These are phyloP conservation scores for Periconia digitata DNA, from an alignment of 2,329 filamentous ascomycete genomes.

Conservation along the genomic window DNA sequence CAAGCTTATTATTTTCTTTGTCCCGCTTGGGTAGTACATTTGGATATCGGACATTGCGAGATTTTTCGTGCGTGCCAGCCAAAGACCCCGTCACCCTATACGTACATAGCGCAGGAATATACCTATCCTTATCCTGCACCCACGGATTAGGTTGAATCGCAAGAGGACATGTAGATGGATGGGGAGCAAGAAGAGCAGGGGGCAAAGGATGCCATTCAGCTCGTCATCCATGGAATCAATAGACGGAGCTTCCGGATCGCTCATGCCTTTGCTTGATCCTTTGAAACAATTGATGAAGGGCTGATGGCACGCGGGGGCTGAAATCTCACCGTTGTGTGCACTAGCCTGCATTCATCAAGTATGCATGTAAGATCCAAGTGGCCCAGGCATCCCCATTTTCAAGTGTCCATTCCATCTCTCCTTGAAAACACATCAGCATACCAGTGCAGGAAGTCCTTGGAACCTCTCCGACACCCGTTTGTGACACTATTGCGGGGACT, in stretches of 20 bases:
- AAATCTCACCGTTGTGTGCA: not conserved
- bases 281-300: not conserved
- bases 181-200: constrained; percentile 1
- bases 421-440: not conserved
- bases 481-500: not conserved
- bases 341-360: not conserved
- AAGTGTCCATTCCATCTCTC: not conserved
- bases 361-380: not conserved
- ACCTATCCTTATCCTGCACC: no score
- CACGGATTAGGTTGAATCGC: not conserved
- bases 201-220: constrained; percentile 13
- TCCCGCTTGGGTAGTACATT: no score
- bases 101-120: not conserved
- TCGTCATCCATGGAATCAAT: no score
- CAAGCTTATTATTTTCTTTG: no score
- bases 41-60: constrained; percentile 22
- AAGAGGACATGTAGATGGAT: constrained; percentile 15
- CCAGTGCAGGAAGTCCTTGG: not conserved
- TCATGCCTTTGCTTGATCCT: not conserved
- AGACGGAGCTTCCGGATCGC: no score
- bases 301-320: not conserved
- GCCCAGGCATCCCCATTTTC: not conserved
- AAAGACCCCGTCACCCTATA: not conserved
- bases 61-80: constrained; percentile 28
- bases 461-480: not conserved